Evolutionary conservation across 441 rosid genomes (phyloP).

Genomic region (Populus tomentosa): DNA sequence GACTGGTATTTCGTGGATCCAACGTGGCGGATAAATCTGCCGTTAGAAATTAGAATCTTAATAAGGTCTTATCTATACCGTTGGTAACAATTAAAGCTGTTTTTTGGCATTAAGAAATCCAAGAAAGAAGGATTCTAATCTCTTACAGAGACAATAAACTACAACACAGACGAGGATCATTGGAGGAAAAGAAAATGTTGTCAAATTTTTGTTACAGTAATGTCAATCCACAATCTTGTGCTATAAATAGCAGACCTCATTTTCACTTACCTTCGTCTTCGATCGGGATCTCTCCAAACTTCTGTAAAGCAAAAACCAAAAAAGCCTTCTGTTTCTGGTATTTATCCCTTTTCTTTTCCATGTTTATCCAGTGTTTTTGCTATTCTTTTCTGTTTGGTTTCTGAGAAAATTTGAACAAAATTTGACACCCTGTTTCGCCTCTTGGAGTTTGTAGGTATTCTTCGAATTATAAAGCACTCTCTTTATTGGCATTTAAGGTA

Average conservation of each 20-base stretch:
- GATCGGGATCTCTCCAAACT: neutral
- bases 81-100: neutral
- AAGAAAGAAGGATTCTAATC: neutral
- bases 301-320: conserved; percentile 3
- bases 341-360: neutral
- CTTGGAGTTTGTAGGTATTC: conserved; percentile 38
- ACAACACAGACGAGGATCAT: neutral
- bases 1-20: conserved; percentile 23
- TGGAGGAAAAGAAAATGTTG: conserved; percentile 33
- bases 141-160: neutral
- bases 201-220: conserved; percentile 34
- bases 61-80: neutral
- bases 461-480: conserved; percentile 23
- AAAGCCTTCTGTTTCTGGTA: conserved; percentile 31
- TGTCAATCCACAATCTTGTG: conserved; percentile 4
- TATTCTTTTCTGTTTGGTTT: neutral
- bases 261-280: conserved; percentile 29
- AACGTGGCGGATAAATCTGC: conserved; percentile 31
- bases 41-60: neutral
- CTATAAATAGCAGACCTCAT: conserved; percentile 51
- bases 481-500: conserved; percentile 47
- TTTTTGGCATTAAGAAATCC: neutral
- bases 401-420: neutral
- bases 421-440: conserved; percentile 17
- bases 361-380: neutral